Base-by-base conservation (phyloP, 129 eudicot species). In the Scalesia atractyloides region DNA sequence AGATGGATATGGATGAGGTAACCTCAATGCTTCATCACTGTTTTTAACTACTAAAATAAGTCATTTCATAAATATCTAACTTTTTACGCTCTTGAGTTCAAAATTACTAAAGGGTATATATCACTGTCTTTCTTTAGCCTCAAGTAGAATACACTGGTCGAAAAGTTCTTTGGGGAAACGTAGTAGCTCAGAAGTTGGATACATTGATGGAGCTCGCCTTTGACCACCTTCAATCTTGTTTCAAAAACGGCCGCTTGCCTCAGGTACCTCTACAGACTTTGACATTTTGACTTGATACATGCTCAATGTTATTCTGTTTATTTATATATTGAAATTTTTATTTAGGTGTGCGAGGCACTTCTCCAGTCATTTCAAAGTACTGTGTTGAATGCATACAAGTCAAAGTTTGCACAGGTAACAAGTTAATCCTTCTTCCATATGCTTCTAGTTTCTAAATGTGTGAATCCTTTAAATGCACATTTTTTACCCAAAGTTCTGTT, bases 351-450 rank as follows among this genome's bases (percentile, higher is more conserved):
- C 52, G 91, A 90, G 79, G 82, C 77, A 11, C 89, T 94, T 68
- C 97, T 94, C 68, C 91, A 83, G 77, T 90, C 98, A 74, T 94
- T 94, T 69, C 87, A 86, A 78, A 82, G 78, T 65, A 94, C 98
- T 14, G 88, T 90, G 20, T 75, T 94, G 80, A 82, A 68, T 64
- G 89, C 93, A 44, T 90, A 87, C 84, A 94, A 94, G 84, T 86
- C 98, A 6, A 94, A 90, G 61, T 94, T 94, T 73, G 82, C 97
- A 26, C 98, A 94, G 97, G 98, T 94, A 79, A 67, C 70, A 18
- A 37, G 30, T 9, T 57, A 34, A 62, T 49, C 56, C 59, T 72
- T 57, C 56, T 13, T 58, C 39, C 0, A 12, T 52, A 36, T 68
- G 24, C 66, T 62, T 71, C 53, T n/a, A 14, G 53, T 48, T 39